Base-by-base conservation (phyloP, 805 yeast genomes). In the Schizosaccharomyces japonicus region DNA sequence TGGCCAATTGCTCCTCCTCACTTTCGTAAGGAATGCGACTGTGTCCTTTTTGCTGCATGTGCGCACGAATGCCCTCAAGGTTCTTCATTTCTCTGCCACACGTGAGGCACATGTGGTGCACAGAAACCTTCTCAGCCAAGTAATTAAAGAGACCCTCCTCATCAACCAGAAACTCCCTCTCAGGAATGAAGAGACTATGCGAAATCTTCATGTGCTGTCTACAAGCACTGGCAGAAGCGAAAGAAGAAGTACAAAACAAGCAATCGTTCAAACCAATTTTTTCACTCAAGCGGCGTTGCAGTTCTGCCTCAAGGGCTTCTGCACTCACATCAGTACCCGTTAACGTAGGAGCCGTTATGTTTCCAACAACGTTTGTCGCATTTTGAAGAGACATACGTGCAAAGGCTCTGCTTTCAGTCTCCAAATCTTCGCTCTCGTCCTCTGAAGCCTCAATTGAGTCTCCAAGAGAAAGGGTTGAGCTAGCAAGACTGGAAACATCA, bases 131-230 rank as follows among this genome's bases (percentile, higher is more conserved):
- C 53, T 83, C 90, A 39, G 80, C 81, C 50, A 90, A 62, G 57
- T 80, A 81, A 1, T 63, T 59, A n/a, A 90, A 60, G 36, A 90
- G 66, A 0, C 95, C 96, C 34, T 65, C 68, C 45, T 72, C 63
- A 58, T 85, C 82, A 0, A 62, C 65, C 45, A 90, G 66, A 56
- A 73, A 84, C 13, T 72, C 68, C 51, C 68, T 65, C 60, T 90
- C 95, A 1, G 98, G 98, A 5, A 90, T 70, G 52, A 78, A 90
- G 39, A 90, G 67, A 1, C 96, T 96, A 60, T 80, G 95, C 32
- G 61, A 65, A 50, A 68, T 69, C 56, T 72, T 75, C 93, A 90
- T 79, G 60, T 90, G 94, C 27, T 66, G 68, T 28, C 79, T 69
- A 51, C 77, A 77, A 31, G 64, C 67, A 54, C 76, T 80, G 15